A percentile compares a stretch with the other conserved stretches of the same genome.
Conservation (phyloP, 257 asterid genomes). For the Rhazya stricta region DNA sequence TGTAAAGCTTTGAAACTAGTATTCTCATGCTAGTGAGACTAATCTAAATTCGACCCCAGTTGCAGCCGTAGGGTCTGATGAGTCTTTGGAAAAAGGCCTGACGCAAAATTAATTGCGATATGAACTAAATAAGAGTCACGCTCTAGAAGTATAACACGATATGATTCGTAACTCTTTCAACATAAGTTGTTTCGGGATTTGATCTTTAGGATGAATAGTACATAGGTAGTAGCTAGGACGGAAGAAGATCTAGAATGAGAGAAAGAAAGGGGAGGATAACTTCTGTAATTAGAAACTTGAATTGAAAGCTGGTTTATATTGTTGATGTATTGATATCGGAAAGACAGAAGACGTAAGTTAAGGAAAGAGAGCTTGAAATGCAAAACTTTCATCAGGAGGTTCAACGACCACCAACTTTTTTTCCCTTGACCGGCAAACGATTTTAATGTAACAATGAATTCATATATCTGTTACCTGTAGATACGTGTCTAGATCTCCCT, state of each 20-base stretch:
- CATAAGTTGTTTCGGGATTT: no score
- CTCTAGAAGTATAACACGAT: no score
- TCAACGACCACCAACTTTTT: conserved; percentile 80
- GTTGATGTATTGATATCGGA: no score
- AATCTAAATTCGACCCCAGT: no score
- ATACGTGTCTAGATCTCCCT: conserved; percentile 30
- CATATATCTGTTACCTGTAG: conserved; percentile 43
- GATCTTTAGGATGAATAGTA: no score
- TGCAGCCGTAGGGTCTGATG: no score
- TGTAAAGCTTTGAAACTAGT: no score
- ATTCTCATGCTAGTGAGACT: no score
- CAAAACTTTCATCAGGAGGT: conserved; percentile 33
- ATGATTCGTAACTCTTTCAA: no score
- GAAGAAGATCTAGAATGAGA: not conserved
- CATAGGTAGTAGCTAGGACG: not conserved
- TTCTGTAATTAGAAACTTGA: not conserved
- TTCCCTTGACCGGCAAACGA: conserved; percentile 35
- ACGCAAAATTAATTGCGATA: no score
- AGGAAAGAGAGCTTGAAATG: conserved; percentile 14
- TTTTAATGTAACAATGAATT: conserved; percentile 37
- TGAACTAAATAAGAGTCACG: no score
- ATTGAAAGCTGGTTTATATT: not conserved
- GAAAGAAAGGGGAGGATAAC: not conserved
- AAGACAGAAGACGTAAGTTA: conserved; percentile 1
- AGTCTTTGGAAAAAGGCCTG: no score